phyloP scores from a whole-genome alignment of 805 yeast species.

The Priceomyces fermenticarens region DNA sequence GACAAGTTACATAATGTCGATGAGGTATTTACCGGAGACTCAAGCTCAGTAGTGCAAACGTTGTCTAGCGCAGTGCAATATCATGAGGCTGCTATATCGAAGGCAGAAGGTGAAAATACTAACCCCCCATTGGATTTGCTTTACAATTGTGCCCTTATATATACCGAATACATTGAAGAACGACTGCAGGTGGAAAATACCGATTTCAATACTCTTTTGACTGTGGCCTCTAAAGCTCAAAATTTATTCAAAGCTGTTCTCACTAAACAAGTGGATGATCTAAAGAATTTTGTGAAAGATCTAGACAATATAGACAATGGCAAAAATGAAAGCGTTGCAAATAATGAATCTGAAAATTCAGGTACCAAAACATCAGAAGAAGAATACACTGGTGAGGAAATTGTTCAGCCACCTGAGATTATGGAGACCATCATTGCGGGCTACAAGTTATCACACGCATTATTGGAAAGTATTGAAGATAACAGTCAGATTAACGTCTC shows the following conservation, averaged over 20 bases:
- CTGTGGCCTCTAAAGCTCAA: constrained; percentile 14
- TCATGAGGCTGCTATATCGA: constrained; percentile 36
- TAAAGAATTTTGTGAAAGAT: constrained; percentile 25
- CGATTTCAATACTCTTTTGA: constrained; percentile 13
- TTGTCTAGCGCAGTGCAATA: constrained; percentile 31
- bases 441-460: constrained; percentile 26
- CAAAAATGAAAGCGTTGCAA: neutral
- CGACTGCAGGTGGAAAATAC: constrained; percentile 18
- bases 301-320: constrained; percentile 10
- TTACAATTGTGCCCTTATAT: constrained; percentile 46
- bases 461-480: constrained; percentile 23
- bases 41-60: constrained; percentile 36
- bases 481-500: constrained; percentile 7
- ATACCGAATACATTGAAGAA: constrained; percentile 45
- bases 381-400: constrained; percentile 19
- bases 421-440: constrained; percentile 30
- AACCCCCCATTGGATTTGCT: constrained; percentile 40
- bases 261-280: constrained; percentile 20
- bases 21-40: constrained; percentile 27
- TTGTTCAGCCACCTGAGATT: constrained; percentile 34
- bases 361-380: constrained; percentile 6
- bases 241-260: constrained; percentile 24
- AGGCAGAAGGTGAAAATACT: constrained; percentile 10
- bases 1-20: constrained; percentile 27
- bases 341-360: no score